phyloP scores from a whole-genome alignment of 208 protist species.

The Trypanosoma lewisi region DNA sequence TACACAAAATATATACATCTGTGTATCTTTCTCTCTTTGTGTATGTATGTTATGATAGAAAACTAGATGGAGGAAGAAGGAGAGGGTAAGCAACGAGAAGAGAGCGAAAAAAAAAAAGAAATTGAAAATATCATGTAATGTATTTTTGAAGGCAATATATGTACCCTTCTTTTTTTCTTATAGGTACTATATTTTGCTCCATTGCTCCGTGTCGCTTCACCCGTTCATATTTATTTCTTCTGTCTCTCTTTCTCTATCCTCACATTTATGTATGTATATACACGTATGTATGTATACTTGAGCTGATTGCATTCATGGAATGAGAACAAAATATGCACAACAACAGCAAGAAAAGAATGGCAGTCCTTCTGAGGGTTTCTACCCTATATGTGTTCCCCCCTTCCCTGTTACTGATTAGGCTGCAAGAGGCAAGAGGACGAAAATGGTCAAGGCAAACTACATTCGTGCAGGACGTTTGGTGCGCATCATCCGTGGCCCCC shows the following conservation, averaged over 20 bases:
- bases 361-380: slow-evolving; percentile 1
- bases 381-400: slow-evolving; percentile 13
- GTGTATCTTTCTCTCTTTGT: too few species aligned
- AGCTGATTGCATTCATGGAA: not conserved
- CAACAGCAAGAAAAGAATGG: slow-evolving; percentile 20
- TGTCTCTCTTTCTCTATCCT: slow-evolving; percentile 25
- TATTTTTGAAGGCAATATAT: not conserved
- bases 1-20: too few species aligned
- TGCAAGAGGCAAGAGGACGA: slow-evolving; percentile 11
- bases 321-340: too few species aligned
- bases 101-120: slow-evolving; percentile 2
- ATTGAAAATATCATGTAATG: slow-evolving; percentile 1
- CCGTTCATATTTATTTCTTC: slow-evolving; percentile 8
- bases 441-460: slow-evolving; percentile 52
- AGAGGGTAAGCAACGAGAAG: not conserved
- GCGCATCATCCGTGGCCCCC: slow-evolving; percentile 46
- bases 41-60: too few species aligned
- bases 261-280: slow-evolving; percentile 15
- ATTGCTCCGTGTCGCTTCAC: too few species aligned
- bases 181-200: not conserved
- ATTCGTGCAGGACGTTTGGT: slow-evolving; percentile 48
- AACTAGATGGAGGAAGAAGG: not conserved
- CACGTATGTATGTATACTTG: not conserved
- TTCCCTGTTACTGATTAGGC: slow-evolving; percentile 6
- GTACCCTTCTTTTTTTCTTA: not conserved